Evolutionary conservation across 306 rosid genomes (phyloP).

Genomic region (Arachis stenosperma): DNA sequence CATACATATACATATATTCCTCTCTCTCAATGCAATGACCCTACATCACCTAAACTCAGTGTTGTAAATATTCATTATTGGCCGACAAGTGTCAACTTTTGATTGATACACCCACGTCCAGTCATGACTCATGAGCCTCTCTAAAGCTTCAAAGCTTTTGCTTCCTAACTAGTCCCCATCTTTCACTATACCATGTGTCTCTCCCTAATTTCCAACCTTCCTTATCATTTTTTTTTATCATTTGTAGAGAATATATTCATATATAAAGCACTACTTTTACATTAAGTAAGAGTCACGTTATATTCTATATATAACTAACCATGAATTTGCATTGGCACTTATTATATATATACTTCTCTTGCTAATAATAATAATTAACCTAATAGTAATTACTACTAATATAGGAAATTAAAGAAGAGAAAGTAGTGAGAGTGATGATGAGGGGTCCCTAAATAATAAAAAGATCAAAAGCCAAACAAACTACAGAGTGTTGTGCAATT

Average conservation of each 20-base stretch:
- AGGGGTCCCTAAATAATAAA: conserved; percentile 60
- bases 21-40: conserved; percentile 35
- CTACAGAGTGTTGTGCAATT: conserved; percentile 69
- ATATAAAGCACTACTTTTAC: too few species aligned
- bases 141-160: conserved; percentile 38
- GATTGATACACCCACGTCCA: conserved; percentile 43
- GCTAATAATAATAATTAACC: conserved; percentile 16
- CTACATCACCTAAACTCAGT: conserved; percentile 48
- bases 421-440: too few species aligned
- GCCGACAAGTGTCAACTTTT: conserved; percentile 52
- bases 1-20: not conserved
- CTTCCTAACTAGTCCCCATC: conserved; percentile 60
- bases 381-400: conserved; percentile 44
- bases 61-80: conserved; percentile 41
- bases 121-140: conserved; percentile 1
- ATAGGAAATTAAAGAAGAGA: too few species aligned
- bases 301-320: too few species aligned
- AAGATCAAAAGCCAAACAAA: conserved; percentile 58
- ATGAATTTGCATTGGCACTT: too few species aligned
- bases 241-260: too few species aligned
- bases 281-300: too few species aligned
- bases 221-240: conserved; percentile 24
- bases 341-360: too few species aligned
- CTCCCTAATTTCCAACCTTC: conserved; percentile 50
- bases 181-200: conserved; percentile 56